Base-by-base conservation (phyloP, 139 green algal species). In the Pycnococcus provasolii region DNA sequence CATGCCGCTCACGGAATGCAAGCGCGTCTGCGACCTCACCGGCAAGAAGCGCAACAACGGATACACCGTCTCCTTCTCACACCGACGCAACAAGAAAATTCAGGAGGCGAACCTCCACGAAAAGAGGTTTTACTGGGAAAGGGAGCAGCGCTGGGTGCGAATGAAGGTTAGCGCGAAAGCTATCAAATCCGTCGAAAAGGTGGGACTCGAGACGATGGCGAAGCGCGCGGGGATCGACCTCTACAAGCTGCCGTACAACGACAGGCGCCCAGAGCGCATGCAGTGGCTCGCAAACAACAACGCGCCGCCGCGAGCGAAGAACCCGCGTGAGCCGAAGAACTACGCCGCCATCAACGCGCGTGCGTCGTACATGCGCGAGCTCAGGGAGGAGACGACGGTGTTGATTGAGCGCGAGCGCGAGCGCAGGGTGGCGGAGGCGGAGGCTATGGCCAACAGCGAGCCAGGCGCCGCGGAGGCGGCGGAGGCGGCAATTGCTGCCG, bases 21-120 rank as follows among this genome's bases (percentile, higher is more conserved):
- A 50, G 59, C 79, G 88, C 60, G 74, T 84, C 57, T 97, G 88
- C 73, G 69, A 92, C 45, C 79, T 95, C 7, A 95, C 92, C 3
- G 92, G 91, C 68, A 91, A 90, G 78, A 91, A 88, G 75, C 80
- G 84, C 64, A 99, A 99, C 86, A 99, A 99, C 75, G 93, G 87
- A 42, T 95, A 95, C 75, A 68, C 75, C 2, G 88, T 99, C 3
- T 93, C 85, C 54, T 98, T 98, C 82, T 97, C 90, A 8, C 91
- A 96, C 86, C 96, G 95, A 80, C 83, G 92, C 61, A 96, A 87
- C 81, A 91, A 94, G 79, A 94, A 94, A 73, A 84, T 91, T 79
- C 93, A 99, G 80, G 73, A 94, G 62, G 80, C 81, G 47, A 99
- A 99, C 85, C 81, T 99, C 52, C 87, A 94, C 73, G 62, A 82